Base-by-base conservation (phyloP, 2,329 filamentous ascomycete species). In the Peltaster fructicola region DNA sequence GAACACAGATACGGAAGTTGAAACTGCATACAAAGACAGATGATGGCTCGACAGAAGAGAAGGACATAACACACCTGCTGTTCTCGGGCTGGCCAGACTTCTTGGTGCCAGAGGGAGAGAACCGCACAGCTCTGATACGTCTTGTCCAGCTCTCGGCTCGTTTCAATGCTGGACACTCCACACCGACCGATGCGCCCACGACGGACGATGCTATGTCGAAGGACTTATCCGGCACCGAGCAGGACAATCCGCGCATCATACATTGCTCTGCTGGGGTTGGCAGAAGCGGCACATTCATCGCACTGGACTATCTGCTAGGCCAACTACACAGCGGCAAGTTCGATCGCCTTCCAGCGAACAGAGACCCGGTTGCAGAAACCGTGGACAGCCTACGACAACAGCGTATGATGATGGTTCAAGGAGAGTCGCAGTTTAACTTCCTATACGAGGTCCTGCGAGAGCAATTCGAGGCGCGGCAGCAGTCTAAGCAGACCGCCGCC, bases 401-500 rank as follows among this genome's bases (percentile, higher is more conserved):
- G 57, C 68, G 88, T 10, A 78, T 80, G 57, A 79, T 74, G 53
- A 98, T 98, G 88, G 88, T 98, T 4, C 88, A 95, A 53, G 74
- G 78, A 22, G 77, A 85, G 39, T 49, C 64, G 23, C 88, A 98
- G 48, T 88, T 78, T 41, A 53, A 68, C 17, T 93, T 95, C 48
- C 67, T 98, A 29, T 95, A 98, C 53, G 71, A 82, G 42, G 79
- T 90, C 2, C 51, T 93, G 41, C 66, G 70, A 25, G 75, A 81
- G 46, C 57, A 70, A 26, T 84, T 77, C 72, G 54, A 69, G 32
- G 70, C 78, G 16, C 43, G 52, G 14, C 14, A 15, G 4, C 7
- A 23, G 10, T 17, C 14, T 7, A 11, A 21, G 15, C 23, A 7
- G 19, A 24, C 12, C 15, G 23, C 14, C 15, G 23, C n/a, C 10